Conservation (phyloP, 257 asterid species). For the Leptodermis oblonga region DNA sequence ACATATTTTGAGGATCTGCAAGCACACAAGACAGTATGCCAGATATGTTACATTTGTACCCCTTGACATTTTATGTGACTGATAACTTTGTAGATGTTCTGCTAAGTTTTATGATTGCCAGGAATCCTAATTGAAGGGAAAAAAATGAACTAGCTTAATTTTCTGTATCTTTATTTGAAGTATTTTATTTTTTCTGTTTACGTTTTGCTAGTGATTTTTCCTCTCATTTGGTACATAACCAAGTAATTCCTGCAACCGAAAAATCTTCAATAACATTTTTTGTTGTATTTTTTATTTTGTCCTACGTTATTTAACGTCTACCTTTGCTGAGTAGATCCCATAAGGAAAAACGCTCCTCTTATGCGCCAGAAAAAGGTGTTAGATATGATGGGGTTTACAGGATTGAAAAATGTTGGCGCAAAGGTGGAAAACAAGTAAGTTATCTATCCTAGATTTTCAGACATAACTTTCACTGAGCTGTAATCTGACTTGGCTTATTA, state of each 20-base stretch:
- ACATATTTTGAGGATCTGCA: too few relatives aligned
- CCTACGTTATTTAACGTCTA: background rate
- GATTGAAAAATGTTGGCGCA: constrained; percentile 93
- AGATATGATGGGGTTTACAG: constrained; percentile 93
- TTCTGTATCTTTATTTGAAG: too few relatives aligned
- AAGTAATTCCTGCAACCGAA: background rate
- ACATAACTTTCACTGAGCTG: constrained; percentile 7
- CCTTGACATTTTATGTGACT: too few relatives aligned
- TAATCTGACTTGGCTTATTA: constrained; percentile 14
- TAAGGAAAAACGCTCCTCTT: constrained; percentile 80
- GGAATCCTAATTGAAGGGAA: background rate
- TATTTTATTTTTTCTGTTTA: background rate
- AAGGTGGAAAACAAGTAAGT: constrained; percentile 62
- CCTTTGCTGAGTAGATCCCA: constrained; percentile 45
- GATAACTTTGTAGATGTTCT: too few relatives aligned
- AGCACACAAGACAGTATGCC: too few relatives aligned
- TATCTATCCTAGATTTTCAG: constrained; percentile 2
- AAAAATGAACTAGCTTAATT: too few relatives aligned
- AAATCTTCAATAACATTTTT: background rate
- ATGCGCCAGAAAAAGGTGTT: constrained; percentile 77
- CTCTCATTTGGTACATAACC: too few relatives aligned
- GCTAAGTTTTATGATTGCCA: background rate
- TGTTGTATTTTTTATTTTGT: background rate
- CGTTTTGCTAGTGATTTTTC: background rate
- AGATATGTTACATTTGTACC: too few relatives aligned